A percentile compares a stretch with the other conserved stretches of the same genome.
Conservation (phyloP, 2,329 filamentous ascomycete species). For the Polytolypa hystricis region DNA sequence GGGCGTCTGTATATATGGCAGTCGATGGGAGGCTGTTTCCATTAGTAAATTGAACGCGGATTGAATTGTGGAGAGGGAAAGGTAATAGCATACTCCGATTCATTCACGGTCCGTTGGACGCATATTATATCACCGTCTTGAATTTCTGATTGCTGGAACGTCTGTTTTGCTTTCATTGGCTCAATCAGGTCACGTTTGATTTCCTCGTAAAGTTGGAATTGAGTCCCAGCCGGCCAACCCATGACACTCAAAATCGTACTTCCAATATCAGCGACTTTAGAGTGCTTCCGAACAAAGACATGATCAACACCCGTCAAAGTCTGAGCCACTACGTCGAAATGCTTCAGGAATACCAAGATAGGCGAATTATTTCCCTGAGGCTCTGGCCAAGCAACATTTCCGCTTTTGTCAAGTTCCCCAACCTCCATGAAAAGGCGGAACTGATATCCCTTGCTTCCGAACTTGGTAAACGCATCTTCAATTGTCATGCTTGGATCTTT, state of each 20-base stretch:
- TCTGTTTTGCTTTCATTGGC: conserved; percentile 78
- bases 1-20: conserved; percentile 54
- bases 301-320: background rate
- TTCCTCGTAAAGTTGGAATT: conserved; percentile 75
- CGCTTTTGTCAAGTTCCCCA: conserved; percentile 57
- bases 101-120: conserved; percentile 59
- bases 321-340: conserved; percentile 4
- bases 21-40: conserved; percentile 22
- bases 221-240: conserved; percentile 69
- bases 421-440: conserved; percentile 83
- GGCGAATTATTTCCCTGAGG: conserved; percentile 33
- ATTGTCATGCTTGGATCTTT: conserved; percentile 65
- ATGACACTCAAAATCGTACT: conserved; percentile 69
- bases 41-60: too few relatives aligned
- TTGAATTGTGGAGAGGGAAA: too few relatives aligned
- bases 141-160: conserved; percentile 80
- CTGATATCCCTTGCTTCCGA: conserved; percentile 52
- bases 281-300: conserved; percentile 45
- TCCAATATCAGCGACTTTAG: conserved; percentile 76
- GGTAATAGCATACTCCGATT: conserved; percentile 19
- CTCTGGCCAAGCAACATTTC: conserved; percentile 57
- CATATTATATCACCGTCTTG: conserved; percentile 96
- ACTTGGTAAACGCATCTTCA: conserved; percentile 61
- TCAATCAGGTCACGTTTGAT: conserved; percentile 99
- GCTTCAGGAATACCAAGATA: conserved; percentile 35